Evolutionary conservation across 345 rosid genomes (phyloP), one percentile per base, ranked within the genome.

Genomic region (Arabidopsis arenosa): DNA sequence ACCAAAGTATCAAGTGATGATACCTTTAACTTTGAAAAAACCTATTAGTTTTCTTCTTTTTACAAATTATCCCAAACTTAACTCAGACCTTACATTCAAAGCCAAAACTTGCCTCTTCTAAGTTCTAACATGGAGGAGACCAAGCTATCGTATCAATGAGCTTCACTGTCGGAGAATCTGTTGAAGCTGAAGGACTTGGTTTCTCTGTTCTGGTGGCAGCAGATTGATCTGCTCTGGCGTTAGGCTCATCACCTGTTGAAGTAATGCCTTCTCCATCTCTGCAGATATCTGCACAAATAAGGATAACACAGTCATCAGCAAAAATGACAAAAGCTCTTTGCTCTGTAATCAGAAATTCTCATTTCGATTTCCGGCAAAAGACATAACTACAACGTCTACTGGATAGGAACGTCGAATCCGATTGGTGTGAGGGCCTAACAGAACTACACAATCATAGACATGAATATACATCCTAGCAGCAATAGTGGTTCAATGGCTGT

Each of bases 181-280:
- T 78, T 92, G 98, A 67, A 95, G 90, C 87, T 90, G 97, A 75
- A 95, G 88, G 81, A 95, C 97, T 84, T 92, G 99, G 70, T 82
- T 87, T 76, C 99, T 87, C 72, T 90, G 98, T 49, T 92, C 99
- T 9, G 88, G 87, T 55, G 99, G 97, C 72, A 95, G 80, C 49
- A 85, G 84, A 85, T 85, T 89, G 48, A 95, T 92, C 85, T 92
- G 96, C 40, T 95, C 99, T 9, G 85, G 98, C 26, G 99, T 90
- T 45, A 95, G 88, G 85, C 98, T 95, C 97, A 92, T 95, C 73
- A 95, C 98, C 85, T 92, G 96, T 63, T 92, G 97, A 75, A 92
- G 96, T 62, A 95, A 84, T n/a, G 94, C 93, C 86, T 90, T 87
- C 90, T 92, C 97, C 98, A 87, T 95, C 73, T 92, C 98, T 28